Conservation (phyloP, 768 basidiomycete species). For the Royoungia palumana region DNA sequence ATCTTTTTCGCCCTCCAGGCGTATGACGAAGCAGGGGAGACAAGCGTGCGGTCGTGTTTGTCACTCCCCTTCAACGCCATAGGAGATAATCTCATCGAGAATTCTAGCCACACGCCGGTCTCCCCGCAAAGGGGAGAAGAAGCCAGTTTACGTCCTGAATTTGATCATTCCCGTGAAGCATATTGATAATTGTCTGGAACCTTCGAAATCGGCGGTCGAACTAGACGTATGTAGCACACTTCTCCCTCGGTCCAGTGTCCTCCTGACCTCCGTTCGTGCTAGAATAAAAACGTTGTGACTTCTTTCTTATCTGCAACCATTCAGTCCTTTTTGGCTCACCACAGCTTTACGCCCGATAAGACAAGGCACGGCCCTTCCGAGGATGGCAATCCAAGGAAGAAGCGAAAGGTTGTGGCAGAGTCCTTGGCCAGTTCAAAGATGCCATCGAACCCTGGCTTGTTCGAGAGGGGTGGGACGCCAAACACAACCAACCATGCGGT, state of each 20-base stretch:
- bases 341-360: constrained; percentile 50
- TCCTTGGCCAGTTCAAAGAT: constrained; percentile 3
- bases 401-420: constrained; percentile 39
- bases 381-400: constrained; percentile 46
- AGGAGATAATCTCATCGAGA: constrained; percentile 9
- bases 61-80: constrained; percentile 3
- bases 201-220: constrained; percentile 66
- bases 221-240: constrained; percentile 51
- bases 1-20: constrained; percentile 43
- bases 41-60: constrained; percentile 25
- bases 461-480: constrained; percentile 8
- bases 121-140: constrained; percentile 74
- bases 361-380: constrained; percentile 6
- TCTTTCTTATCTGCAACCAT: constrained; percentile 57
- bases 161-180: constrained; percentile 60
- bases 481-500: constrained; percentile 19
- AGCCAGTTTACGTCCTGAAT: constrained; percentile 81
- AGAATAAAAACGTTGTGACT: constrained; percentile 60
- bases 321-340: constrained; percentile 57
- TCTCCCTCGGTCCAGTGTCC: constrained; percentile 8
- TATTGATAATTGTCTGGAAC: constrained; percentile 78
- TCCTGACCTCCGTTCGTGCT: constrained; percentile 6
- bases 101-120: constrained; percentile 59
- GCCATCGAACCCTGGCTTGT: constrained; percentile 3
- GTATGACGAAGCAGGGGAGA: constrained; percentile 61